Evolutionary conservation across 352 stramenopile species (phyloP), one percentile per base, ranked within the genome.

Genomic region (Plasmopara muralis): DNA sequence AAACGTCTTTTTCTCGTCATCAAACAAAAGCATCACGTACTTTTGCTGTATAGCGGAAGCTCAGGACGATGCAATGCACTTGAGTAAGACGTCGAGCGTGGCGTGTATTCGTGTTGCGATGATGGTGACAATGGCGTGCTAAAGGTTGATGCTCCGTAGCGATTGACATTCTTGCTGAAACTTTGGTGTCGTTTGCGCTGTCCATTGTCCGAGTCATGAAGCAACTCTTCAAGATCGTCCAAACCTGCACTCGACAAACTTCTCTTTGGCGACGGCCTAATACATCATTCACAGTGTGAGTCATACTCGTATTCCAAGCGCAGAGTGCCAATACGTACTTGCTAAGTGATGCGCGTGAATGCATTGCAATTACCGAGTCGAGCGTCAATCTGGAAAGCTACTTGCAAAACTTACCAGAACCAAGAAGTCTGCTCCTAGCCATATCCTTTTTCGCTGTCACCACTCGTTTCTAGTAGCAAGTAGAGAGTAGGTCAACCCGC

Each of bases 121-220:
- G 46, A 57, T 4, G 53, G 54, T 15, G 62, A 64, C 10, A 46
- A 50, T 49, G 62, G 13, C 15, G 45, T 34, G 16, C 43, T 52
- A 38, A 60, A 58, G 50, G 29, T 66, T 9, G 56, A 46, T 7
- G 64, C 57, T 12, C 16, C 28, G 33, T 63, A 48, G 49, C 65
- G 69, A 28, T 60, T 63, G 25, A 68, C 57, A 34, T 50, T 73
- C 4, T 53, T n/a, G n/a, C 37, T 73, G 5, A 74, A 51, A 50
- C 69, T 87, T 47, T 84, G 69, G 56, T 83, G 72, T 35, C 72
- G 74, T 64, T 84, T 85, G 41, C 70, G 73, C 40, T 62, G 57
- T 13, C 53, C 50, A 20, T 43, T 56, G 20, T 74, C 62, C 8
- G 60, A 51, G 40, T 47, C 55, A 42, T 65, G 52, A 29, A 82